phyloP scores from a whole-genome alignment of 306 rosid genomes.

The Corylus americana region DNA sequence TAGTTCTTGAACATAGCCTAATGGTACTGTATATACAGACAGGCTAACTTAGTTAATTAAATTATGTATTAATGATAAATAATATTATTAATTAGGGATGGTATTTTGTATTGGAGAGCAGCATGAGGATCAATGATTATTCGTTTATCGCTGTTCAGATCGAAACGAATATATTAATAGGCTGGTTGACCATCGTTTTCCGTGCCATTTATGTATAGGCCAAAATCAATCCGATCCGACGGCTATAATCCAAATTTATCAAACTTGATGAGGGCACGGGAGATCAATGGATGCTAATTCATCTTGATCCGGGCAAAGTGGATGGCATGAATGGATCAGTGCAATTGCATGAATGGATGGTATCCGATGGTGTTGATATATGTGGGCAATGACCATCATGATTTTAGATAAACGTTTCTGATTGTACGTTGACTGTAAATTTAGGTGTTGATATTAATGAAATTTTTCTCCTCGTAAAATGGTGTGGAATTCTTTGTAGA shows the following conservation, averaged over 20 bases:
- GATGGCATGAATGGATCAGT: background rate
- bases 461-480: background rate
- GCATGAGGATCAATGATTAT: conserved; percentile 27
- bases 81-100: background rate
- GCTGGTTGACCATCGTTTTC: background rate
- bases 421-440: background rate
- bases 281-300: background rate
- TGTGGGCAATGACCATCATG: background rate
- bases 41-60: background rate
- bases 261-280: background rate
- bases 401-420: background rate
- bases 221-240: background rate
- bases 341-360: background rate
- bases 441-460: background rate
- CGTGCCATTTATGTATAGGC: background rate
- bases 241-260: background rate
- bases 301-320: background rate
- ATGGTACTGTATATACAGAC: background rate
- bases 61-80: background rate
- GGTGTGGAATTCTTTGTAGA: background rate
- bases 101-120: conserved; percentile 22
- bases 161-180: too few species aligned
- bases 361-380: background rate
- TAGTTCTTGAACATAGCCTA: background rate
- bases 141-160: background rate